These are phyloP conservation scores for Botrytis tulipae DNA, from an alignment of 2,329 filamentous ascomycete genomes.

Conservation along the genomic window DNA sequence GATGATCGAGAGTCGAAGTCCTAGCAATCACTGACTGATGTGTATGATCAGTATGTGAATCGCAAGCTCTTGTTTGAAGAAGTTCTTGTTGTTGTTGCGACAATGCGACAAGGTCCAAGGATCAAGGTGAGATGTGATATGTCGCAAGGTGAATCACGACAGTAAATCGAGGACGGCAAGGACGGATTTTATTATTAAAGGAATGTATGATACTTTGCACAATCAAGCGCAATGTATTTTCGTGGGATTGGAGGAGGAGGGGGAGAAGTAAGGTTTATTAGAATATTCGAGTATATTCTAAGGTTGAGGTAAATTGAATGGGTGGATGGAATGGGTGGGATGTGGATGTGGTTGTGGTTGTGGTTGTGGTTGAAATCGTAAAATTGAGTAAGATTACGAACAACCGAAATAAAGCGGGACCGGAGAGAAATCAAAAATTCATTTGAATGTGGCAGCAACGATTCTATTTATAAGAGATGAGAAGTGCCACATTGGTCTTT, in stretches of 20 bases:
- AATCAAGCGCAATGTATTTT: neutral
- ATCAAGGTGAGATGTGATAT: neutral
- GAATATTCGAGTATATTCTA: conserved; percentile 5
- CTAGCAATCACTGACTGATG: conserved; percentile 1
- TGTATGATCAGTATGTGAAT: neutral
- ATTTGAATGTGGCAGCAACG: neutral
- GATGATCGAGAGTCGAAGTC: neutral
- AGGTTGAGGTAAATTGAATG: neutral
- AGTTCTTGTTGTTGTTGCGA: neutral
- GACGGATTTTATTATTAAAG: conserved; percentile 14
- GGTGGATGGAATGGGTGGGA: neutral
- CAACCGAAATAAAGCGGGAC: conserved; percentile 18
- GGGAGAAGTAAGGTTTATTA: neutral
- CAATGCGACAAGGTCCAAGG: neutral
- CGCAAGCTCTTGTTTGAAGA: neutral
- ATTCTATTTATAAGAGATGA: conserved; percentile 13
- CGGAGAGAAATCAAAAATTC: neutral
- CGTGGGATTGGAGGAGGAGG: neutral
- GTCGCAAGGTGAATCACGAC: conserved; percentile 11
- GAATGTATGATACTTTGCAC: conserved; percentile 18
- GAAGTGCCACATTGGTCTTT: neutral
- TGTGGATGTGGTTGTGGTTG: neutral
- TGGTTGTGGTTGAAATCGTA: conserved; percentile 15
- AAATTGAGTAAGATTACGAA: conserved; percentile 16
- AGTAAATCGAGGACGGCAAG: neutral